Base-by-base conservation (phyloP, 495 filamentous ascomycete genomes). In the Margaritispora aquatica region DNA sequence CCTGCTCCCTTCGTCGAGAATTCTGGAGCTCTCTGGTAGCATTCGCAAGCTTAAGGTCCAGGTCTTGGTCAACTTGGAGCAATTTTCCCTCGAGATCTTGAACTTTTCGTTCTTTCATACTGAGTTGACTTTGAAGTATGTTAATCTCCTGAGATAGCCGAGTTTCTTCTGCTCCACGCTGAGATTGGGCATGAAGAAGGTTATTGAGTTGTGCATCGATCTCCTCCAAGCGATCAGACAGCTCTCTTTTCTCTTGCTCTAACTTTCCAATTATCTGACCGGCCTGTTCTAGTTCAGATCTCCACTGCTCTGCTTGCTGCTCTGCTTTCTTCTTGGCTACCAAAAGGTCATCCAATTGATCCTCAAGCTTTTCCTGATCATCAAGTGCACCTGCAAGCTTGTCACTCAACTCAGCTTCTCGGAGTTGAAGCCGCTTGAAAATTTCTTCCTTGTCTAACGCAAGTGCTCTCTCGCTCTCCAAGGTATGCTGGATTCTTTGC, bases 361-460 rank as follows among this genome's bases (percentile, higher is more conserved):
- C 89, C 69, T 99, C 95, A 1, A 97, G 81, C 27, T 83, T 84
- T 67, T 97, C 95, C 71, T 97, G 94, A 63, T 99, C 95, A 19
- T 96, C 88, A 50, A 97, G 80, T n/a, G 94, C 92, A 29, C 86
- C 94, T 13, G 90, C 81, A 21, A 99, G 77, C 73, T 97, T 96
- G 66, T 99, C 95, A 19, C 81, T 86, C 0, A 99, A 78, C 66
- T 97, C 92, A 2, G 85, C 83, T 69, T 97, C 94, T 23, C 93
- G 85, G 34, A 87, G 69, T 67, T 96, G 93, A n/a, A 97, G 77
- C 19, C 95, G 82, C 68, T 92, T 94, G 76, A 97, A 97, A 36
- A 99, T 97, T 61, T 97, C 94, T 63, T 99, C 95, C 68, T 97
- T 99, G 70, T 99, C 95, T 8, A 99, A 76, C 0, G 95, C 95